Conservation (phyloP, 768 basidiomycete genomes). For the Amanita rubescens region DNA sequence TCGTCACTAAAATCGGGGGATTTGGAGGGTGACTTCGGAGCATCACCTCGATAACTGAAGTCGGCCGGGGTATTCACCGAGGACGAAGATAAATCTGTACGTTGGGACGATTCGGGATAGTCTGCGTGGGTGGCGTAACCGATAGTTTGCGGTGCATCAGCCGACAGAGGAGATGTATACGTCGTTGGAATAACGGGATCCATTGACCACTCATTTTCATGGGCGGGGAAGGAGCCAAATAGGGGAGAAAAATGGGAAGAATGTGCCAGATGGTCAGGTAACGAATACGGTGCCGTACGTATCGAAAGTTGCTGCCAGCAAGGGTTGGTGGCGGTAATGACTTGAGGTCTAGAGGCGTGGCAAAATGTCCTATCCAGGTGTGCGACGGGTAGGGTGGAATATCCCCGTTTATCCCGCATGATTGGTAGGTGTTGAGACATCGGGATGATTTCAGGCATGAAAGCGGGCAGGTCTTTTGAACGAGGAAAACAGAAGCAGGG, state of each 20-base stretch:
- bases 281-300: neutral
- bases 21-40: conserved; percentile 16
- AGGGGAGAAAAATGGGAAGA: neutral
- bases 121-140: conserved; percentile 8
- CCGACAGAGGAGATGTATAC: neutral
- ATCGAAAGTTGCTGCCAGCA: conserved; percentile 1
- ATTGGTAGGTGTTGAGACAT: conserved; percentile 1
- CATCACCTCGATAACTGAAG: conserved; percentile 12
- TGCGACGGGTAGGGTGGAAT: neutral
- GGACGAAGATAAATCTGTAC: conserved; percentile 10
- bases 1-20: conserved; percentile 13
- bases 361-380: neutral
- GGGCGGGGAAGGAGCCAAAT: neutral
- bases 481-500: neutral
- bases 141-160: neutral
- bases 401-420: conserved; percentile 1
- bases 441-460: conserved; percentile 3
- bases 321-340: neutral
- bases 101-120: conserved; percentile 18
- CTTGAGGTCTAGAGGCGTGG: neutral
- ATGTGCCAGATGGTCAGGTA: conserved; percentile 1
- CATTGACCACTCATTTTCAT: conserved; percentile 1
- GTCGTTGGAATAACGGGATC: neutral
- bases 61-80: conserved; percentile 4
- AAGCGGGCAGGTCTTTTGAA: neutral